phyloP scores from a whole-genome alignment of 345 rosid species.

The Firmiana major region DNA sequence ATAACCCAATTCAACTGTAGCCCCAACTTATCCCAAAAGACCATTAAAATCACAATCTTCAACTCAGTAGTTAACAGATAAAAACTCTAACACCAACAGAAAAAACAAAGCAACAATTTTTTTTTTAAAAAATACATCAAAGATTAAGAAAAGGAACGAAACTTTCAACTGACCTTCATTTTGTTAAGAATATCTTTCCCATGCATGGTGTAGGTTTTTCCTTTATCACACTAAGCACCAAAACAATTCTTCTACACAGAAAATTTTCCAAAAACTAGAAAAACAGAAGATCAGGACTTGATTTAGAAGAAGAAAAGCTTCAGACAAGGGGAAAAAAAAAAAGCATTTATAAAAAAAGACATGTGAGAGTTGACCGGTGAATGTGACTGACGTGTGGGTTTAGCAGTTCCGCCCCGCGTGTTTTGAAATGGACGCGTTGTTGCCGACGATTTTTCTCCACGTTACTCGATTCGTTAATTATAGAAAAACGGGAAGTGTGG shows the following conservation, averaged over 20 bases:
- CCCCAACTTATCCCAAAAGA: neutral
- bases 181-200: slow-evolving; percentile 70
- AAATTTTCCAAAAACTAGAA: neutral
- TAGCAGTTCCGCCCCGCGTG: slow-evolving; percentile 27
- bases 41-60: neutral
- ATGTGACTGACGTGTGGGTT: slow-evolving; percentile 16
- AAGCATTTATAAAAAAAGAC: too few species aligned
- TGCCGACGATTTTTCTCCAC: slow-evolving; percentile 39
- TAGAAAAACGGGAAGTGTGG: too few species aligned
- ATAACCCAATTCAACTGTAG: neutral
- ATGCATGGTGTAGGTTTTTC: slow-evolving; percentile 32
- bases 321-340: neutral
- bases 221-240: neutral
- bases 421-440: slow-evolving; percentile 36
- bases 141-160: neutral
- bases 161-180: slow-evolving; percentile 54
- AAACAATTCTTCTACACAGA: neutral
- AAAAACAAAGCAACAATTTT: neutral
- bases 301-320: neutral
- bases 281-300: neutral
- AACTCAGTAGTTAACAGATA: neutral
- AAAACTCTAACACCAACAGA: neutral
- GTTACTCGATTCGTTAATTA: too few species aligned
- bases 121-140: neutral
- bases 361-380: slow-evolving; percentile 23